These are phyloP conservation scores for Kuraishia ogatae DNA, from an alignment of 805 yeast species.

Conservation along the genomic window DNA sequence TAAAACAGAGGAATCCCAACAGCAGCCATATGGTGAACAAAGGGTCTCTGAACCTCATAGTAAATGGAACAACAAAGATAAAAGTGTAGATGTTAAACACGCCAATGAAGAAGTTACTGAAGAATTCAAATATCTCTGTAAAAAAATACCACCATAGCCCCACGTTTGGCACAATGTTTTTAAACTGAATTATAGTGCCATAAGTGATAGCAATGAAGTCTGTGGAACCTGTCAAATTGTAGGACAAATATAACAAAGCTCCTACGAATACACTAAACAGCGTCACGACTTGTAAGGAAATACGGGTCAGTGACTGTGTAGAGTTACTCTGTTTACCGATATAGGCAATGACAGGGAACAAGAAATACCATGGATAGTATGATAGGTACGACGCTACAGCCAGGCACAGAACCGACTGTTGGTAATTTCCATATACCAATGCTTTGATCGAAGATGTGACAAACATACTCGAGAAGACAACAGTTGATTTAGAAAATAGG, in stretches of 20 bases:
- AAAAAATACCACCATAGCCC: conserved; percentile 99
- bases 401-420: conserved; percentile 40
- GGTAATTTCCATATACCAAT: conserved; percentile 29
- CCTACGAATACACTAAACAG: conserved; percentile 18
- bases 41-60: conserved; percentile 47
- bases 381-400: conserved; percentile 60
- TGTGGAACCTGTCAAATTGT: conserved; percentile 29
- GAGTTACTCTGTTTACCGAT: conserved; percentile 1
- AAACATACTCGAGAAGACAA: conserved; percentile 49
- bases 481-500: conserved; percentile 60
- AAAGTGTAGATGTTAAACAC: conserved; percentile 73
- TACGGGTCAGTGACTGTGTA: not conserved
- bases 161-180: conserved; percentile 77
- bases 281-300: conserved; percentile 17
- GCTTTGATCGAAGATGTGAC: conserved; percentile 38
- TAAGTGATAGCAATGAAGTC: conserved; percentile 46
- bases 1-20: conserved; percentile 37
- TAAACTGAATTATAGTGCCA: conserved; percentile 48
- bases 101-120: conserved; percentile 73
- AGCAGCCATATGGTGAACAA: conserved; percentile 31
- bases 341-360: conserved; percentile 44
- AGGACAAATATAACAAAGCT: conserved; percentile 28
- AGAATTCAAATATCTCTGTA: conserved; percentile 89
- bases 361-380: conserved; percentile 50
- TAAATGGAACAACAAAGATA: conserved; percentile 62